Base-by-base conservation (phyloP, 306 rosid species). In the Gastrolobium villosum region DNA sequence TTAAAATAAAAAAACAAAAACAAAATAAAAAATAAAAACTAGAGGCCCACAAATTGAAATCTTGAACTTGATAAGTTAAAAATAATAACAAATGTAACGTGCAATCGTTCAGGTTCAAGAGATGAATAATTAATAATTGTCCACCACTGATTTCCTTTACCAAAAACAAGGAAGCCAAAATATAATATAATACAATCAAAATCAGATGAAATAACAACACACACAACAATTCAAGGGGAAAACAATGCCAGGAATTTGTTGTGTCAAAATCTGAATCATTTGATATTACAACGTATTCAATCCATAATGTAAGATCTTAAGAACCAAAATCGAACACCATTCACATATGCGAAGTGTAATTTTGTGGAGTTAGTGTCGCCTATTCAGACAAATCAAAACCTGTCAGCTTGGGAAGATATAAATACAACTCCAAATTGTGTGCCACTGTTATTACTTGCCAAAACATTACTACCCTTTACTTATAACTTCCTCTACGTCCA, bases 341-440 rank as follows among this genome's bases (percentile, higher is more conserved):
- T 14, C 52, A 14, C 6, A 15, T 41, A 9, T 43, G 4, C 10
- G 26, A 11, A n/a, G 8, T 14, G 50, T 7, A 48, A 31, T 6
- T 48, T 31, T 20, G 37, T 7, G 0, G 41, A 9, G 26, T 44
- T 73, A 34, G 37, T n/a, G 10, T 43, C 36, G 32, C 4, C n/a
- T 31, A 32, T 39, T 30, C n/a, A 15, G 8, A 2, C n/a, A 11
- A 61, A 72, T 39, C 43, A 62, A 63, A 49, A 13, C 14, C 35
- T 9, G 6, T 26, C 6, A 64, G 20, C 34, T 14, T 31, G 11
- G 35, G 13, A 60, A 45, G 48, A 59, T 6, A 5, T 43, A 34
- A 59, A 31, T n/a, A 74, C 20, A 43, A 43, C 3, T 57, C n/a
- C 35, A 44, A 57, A 53, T 71, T 71, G 39, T 54, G 37, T 20